Base-by-base conservation (phyloP, 2,329 filamentous ascomycete species). In the Sphaerulina vaccinii region DNA sequence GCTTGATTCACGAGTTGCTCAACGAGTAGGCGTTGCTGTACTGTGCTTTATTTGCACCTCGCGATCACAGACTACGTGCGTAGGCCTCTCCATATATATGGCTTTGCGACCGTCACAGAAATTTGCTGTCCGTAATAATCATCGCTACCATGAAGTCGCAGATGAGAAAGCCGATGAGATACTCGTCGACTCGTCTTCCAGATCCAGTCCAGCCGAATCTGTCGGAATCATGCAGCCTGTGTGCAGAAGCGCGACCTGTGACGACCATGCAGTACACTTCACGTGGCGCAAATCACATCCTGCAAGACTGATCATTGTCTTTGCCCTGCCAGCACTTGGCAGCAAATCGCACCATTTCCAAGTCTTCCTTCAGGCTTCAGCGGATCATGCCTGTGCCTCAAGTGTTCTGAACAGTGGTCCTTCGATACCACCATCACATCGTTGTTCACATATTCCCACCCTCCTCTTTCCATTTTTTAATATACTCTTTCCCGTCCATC, bases 391-490 rank as follows among this genome's bases (percentile, higher is more conserved):
- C 18, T 19, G 18, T 7, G 18, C 11, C 39, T 42, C 11, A 10
- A 11, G 9, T 15, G 21, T 23, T 9, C 16, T 3, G 21, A 5
- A 23, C 21, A 29, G 27, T 15, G 10, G 19, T 4, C 21, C 13
- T 10, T 42, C 23, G n/a, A 42, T 21, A 7, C 11, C 13, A 43
- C 15, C 23, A 16, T 16, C 15, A 8, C 3, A 6, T 23, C 2
- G 10, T 8, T 21, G 13, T 35, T 66, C 62, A 67, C 16, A 64
- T 57, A 43, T 60, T 62, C 6, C 65, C 67, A 16, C 66, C 67
- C 40, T 64, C 62, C 37, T 54, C 45, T 63, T 70, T 70, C 67
- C 67, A 70, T 51, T 55, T 54, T 51, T 56, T 55, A 19, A 70
- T 56, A 38, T 68, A 68, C 44, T 63, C 64, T 56, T 64, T 62